A percentile compares a stretch with the other conserved stretches of the same genome.
Evolutionary conservation across 208 protist genomes (phyloP).

Genomic region (Leishmania martiniquensis): DNA sequence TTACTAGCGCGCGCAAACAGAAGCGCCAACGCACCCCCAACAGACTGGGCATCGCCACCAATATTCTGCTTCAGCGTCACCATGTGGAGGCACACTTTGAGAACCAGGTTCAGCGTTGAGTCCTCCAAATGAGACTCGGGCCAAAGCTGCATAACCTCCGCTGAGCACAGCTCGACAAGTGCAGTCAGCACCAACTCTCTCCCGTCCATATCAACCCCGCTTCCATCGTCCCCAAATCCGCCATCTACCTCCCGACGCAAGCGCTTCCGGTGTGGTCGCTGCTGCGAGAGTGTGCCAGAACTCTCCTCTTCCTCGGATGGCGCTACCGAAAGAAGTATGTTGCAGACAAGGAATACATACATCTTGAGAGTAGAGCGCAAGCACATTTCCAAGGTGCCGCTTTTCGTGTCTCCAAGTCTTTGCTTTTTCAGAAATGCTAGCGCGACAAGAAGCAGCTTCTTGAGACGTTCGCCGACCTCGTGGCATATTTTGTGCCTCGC

Average conservation of each 20-base stretch:
- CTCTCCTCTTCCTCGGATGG: slow-evolving; percentile 54
- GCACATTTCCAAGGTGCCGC: slow-evolving; percentile 54
- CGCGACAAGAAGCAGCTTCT: slow-evolving; percentile 83
- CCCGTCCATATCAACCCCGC: slow-evolving; percentile 91
- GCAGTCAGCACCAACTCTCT: slow-evolving; percentile 81
- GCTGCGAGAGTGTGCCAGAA: slow-evolving; percentile 14
- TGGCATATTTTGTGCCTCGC: slow-evolving; percentile 91
- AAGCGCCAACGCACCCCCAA: slow-evolving; percentile 66
- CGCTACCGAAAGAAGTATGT: slow-evolving; percentile 61
- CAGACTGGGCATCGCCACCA: slow-evolving; percentile 69
- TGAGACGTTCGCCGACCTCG: slow-evolving; percentile 80
- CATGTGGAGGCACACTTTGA: slow-evolving; percentile 80
- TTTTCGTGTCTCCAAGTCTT: slow-evolving; percentile 12
- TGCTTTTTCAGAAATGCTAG: slow-evolving; percentile 67
- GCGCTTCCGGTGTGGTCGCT: slow-evolving; percentile 51
- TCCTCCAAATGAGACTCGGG: slow-evolving; percentile 54
- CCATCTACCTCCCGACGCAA: slow-evolving; percentile 39
- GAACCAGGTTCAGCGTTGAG: slow-evolving; percentile 59
- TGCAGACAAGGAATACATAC: slow-evolving; percentile 83
- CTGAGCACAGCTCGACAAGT: slow-evolving; percentile 74
- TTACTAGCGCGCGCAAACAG: slow-evolving; percentile 64
- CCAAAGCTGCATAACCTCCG: slow-evolving; percentile 73
- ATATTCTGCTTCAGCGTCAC: slow-evolving; percentile 88
- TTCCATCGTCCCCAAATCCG: slow-evolving; percentile 86
- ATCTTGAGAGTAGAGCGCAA: slow-evolving; percentile 89